These are phyloP conservation scores for Alnus rubra DNA, from an alignment of 306 rosid species.

Conservation along the genomic window DNA sequence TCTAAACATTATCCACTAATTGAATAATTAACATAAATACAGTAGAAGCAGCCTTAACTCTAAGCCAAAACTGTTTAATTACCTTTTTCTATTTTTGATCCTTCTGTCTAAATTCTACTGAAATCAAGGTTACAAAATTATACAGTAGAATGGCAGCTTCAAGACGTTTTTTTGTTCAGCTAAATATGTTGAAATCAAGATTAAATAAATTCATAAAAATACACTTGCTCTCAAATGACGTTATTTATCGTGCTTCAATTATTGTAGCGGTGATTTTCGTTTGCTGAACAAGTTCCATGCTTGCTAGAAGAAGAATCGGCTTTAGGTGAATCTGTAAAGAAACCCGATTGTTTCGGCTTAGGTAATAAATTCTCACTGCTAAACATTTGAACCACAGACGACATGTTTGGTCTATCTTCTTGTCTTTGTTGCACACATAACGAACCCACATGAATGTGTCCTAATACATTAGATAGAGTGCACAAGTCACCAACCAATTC, in stretches of 20 bases:
- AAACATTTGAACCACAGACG: conserved; percentile 45
- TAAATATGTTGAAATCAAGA: background rate
- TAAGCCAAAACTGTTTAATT: no score
- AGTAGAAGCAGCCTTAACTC: no score
- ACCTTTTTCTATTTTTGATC: no score
- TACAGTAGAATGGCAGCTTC: background rate
- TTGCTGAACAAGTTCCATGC: conserved; percentile 16
- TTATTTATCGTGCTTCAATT: conserved; percentile 32
- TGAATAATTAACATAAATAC: no score
- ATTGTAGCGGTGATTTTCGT: conserved; percentile 23
- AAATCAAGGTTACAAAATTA: no score
- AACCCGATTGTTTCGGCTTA: conserved; percentile 53
- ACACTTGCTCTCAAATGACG: background rate
- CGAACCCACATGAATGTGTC: conserved; percentile 54
- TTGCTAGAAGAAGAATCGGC: conserved; percentile 16
- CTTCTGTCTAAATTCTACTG: background rate
- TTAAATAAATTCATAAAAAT: background rate
- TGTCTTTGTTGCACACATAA: conserved; percentile 52
- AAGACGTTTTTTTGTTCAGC: conserved; percentile 12
- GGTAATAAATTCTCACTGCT: conserved; percentile 42
- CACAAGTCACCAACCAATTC: conserved; percentile 1
- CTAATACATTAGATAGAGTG: conserved; percentile 17
- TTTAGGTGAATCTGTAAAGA: conserved; percentile 18
- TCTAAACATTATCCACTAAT: no score
- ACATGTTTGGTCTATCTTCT: conserved; percentile 59